Base-by-base conservation (phyloP, 192 early-diverging fungal species). In the Lobulomyces angularis region DNA sequence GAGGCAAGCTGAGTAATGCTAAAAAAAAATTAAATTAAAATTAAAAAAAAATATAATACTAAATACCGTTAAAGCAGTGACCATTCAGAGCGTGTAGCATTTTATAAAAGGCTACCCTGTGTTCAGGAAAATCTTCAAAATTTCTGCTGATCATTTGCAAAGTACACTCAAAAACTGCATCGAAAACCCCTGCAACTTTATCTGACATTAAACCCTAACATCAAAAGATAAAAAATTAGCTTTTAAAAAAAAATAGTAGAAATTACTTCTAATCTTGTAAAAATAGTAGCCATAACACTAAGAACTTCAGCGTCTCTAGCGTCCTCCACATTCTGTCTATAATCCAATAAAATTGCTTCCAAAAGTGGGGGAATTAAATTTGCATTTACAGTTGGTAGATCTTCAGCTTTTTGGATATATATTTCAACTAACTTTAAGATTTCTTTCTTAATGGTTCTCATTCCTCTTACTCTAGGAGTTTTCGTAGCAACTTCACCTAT, bases 121-220 rank as follows among this genome's bases (percentile, higher is more conserved):
- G 90, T 61, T 99, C 92, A 12, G 95, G 95, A 61, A 80, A 93
- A 53, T 93, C 90, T 18, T 87, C 73, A 69, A 95, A 92, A 67
- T 99, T 87, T 62, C 94, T 93, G 74, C 88, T 97, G 61, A 99
- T 99, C 95, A 99, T 99, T 65, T 84, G 83, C 56, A 99, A 61
- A 0, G 95, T 99, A 53, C 83, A 83, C 58, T 91, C 90, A 50
- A 99, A 99, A 35, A 94, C 84, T 1, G 83, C 83, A 43, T 90
- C 86, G 34, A 99, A 67, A 50, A 99, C 86, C 25, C 68, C 53
- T 9, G 80, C 79, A 36, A 99, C 76, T 54, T 83, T 79, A 46
- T 86, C 82, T 2, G 80, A 79, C 58, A 97, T 75, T 47, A 83
- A 54, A 18, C 62, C 60, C 75, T 83, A 46, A 14, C 24, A 3